phyloP scores from a whole-genome alignment of 169 alveolate genomes.

The Eimeria sp. region DNA sequence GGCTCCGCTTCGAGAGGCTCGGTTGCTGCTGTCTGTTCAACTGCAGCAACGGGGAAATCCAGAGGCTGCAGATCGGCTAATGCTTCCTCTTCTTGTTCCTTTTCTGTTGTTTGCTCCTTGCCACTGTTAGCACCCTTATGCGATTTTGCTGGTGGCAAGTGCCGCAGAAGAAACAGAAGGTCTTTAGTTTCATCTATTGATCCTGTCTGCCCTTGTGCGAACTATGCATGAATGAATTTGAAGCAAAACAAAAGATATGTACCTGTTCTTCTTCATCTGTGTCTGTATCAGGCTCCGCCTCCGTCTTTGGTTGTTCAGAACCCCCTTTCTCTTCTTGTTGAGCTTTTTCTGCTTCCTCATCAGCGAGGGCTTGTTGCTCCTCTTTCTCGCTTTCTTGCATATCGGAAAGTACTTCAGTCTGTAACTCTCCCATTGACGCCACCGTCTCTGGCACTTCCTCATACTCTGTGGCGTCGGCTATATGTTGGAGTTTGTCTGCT shows the following conservation, averaged over 20 bases:
- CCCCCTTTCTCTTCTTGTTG: neutral
- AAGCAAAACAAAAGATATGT: neutral
- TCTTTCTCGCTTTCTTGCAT: constrained; percentile 19
- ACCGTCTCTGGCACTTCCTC: neutral
- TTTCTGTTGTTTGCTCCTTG: neutral
- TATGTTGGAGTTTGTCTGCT: neutral
- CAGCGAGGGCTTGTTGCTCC: neutral
- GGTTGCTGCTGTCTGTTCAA: neutral
- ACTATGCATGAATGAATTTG: neutral
- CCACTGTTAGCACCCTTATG: neutral
- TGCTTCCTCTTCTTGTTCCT: neutral
- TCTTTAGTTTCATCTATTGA: neutral
- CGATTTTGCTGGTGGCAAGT: neutral
- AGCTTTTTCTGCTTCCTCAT: neutral
- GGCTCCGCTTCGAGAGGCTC: constrained; percentile 55
- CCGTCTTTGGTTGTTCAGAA: neutral
- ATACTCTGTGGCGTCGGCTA: neutral
- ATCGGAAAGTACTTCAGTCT: constrained; percentile 20
- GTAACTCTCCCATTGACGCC: constrained; percentile 14
- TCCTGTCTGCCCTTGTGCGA: neutral
- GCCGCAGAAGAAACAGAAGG: neutral
- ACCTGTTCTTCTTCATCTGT: neutral
- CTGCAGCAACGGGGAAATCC: neutral
- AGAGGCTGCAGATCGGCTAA: neutral
- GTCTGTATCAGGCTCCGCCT: neutral